Evolutionary conservation across 306 rosid species (phyloP).

Genomic region (Cucumis cinereus): DNA sequence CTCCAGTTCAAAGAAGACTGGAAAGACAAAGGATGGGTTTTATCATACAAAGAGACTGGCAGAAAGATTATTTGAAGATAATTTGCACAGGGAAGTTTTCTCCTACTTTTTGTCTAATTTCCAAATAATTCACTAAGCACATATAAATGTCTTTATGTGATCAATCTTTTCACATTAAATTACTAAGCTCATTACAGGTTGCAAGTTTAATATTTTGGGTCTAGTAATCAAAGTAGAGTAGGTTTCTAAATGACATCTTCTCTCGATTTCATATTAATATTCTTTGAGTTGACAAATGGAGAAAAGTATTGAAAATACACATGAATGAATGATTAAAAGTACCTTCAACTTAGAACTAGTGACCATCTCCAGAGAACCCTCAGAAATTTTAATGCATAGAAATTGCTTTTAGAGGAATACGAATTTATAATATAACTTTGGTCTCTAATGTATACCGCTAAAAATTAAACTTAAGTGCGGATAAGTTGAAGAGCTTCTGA

Average conservation of each 20-base stretch:
- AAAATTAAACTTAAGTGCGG: neutral
- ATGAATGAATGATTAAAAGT: neutral
- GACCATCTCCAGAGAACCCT: neutral
- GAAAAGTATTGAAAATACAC: neutral
- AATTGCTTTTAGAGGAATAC: neutral
- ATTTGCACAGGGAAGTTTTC: neutral
- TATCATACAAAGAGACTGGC: neutral
- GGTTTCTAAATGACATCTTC: neutral
- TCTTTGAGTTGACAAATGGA: neutral
- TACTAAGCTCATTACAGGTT: neutral
- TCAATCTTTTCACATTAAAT: neutral
- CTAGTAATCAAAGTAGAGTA: neutral
- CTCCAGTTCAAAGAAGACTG: neutral
- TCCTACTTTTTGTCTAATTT: neutral
- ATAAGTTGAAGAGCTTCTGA: neutral
- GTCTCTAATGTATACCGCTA: neutral
- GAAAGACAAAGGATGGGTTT: neutral
- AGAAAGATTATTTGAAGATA: neutral
- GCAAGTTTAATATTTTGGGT: neutral
- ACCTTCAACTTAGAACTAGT: neutral
- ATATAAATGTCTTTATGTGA: neutral
- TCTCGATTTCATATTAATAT: neutral
- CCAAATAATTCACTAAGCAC: too few species aligned
- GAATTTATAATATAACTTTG: neutral
- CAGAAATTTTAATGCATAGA: neutral